Base-by-base conservation (phyloP, 306 rosid genomes). In the Quercus dentata region DNA sequence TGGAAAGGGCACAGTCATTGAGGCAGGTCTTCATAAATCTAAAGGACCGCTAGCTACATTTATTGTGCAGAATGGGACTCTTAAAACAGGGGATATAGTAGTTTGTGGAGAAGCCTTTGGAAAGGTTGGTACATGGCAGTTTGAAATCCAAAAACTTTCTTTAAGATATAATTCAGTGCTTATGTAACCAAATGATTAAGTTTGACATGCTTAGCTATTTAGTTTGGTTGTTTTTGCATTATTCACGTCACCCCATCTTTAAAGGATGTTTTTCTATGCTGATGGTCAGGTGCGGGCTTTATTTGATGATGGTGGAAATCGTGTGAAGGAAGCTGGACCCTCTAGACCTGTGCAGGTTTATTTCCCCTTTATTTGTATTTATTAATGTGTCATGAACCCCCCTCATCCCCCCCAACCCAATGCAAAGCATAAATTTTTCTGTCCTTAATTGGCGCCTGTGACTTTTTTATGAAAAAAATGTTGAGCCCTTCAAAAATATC, bases 81-180 rank as follows among this genome's bases (percentile, higher is more conserved):
- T 95, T 70, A 93, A 56, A 89, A 85, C 74, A 78, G 97, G 99
- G 33, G 92, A 93, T 73, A n/a, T 93, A 46, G 79, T 93, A 67
- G 94, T 91, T 76, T 93, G 99, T 38, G 99, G 99, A 85, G 98
- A 83, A 86, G 90, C 97, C 82, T 95, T 89, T 75, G 99, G 99
- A 83, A 95, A 95, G 99, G 99, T 95, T 76, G 78, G 92, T 84
- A 62, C 23, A 71, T 74, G 49, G 23, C 8, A 79, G 30, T 76
- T 64, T 57, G 10, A 41, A 18, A 75, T 54, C 74, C 15, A 31
- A 28, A 35, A 71, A 65, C 71, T 74, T 74, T 61, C 77, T 9
- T 31, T 58, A 67, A 21, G 41, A 9, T 33, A 19, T 13, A 61
- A 6, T 79, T 76, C 52, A 70, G 54, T 76, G n/a, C 71, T 70